These are phyloP conservation scores for Tricladium varicosporioides DNA, from an alignment of 2,329 filamentous ascomycete species.

Conservation along the genomic window DNA sequence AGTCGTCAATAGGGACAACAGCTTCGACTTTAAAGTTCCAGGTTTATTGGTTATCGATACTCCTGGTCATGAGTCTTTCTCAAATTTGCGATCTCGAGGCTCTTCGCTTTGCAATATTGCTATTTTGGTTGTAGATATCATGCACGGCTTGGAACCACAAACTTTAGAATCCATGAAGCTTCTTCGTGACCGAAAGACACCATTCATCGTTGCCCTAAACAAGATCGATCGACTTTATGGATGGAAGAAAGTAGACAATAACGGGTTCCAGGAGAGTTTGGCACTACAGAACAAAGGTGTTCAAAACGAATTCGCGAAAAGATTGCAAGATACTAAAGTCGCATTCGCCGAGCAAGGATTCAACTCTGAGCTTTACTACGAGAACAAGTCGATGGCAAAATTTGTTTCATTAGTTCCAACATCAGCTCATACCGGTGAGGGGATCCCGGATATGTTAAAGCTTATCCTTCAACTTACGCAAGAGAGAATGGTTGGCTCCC, in stretches of 20 bases:
- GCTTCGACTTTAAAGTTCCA: constrained; percentile 95
- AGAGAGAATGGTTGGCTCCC: constrained; percentile 92
- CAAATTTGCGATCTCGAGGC: constrained; percentile 92
- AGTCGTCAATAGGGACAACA: constrained; percentile 86
- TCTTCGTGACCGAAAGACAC: constrained; percentile 88
- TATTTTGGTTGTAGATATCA: constrained; percentile 98
- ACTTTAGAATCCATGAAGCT: constrained; percentile 96
- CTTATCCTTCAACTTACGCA: constrained; percentile 89
- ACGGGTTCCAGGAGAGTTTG: constrained; percentile 93
- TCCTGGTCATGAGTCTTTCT: constrained; percentile 99
- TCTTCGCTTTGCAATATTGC: constrained; percentile 99
- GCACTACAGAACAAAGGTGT: constrained; percentile 88
- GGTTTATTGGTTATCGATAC: constrained; percentile 97
- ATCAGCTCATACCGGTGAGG: constrained; percentile 97
- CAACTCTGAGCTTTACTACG: constrained; percentile 94
- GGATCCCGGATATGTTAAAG: constrained; percentile 98
- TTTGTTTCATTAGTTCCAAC: constrained; percentile 96
- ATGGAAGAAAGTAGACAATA: constrained; percentile 99
- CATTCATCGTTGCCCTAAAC: constrained; percentile 98
- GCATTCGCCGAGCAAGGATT: constrained; percentile 96
- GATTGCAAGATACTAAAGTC: constrained; percentile 86
- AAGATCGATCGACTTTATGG: constrained; percentile 99
- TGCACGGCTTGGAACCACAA: constrained; percentile 98
- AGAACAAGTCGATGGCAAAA: constrained; percentile 96
- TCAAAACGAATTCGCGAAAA: constrained; percentile 89